Evolutionary conservation across 257 asterid genomes (phyloP), one percentile per base, ranked within the genome.

Genomic region (Avicennia marina): DNA sequence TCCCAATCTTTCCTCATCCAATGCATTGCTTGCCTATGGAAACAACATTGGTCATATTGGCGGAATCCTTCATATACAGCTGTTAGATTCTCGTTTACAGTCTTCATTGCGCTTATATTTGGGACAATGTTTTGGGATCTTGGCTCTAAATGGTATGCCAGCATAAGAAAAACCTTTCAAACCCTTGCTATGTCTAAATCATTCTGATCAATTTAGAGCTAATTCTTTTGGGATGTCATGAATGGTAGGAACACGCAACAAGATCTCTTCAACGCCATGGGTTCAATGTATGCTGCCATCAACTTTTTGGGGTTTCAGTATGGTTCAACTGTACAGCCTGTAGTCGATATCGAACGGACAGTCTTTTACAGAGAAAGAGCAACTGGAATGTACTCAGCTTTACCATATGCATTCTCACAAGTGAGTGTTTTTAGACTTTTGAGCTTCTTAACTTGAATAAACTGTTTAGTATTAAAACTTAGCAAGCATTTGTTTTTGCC

Each of bases 71-170:
- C 89, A 62, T 84, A 84, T 55, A 76, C 94, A 0, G 94, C 95
- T 1, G 84, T 83, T 4, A 72, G 89, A 69, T 78, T 86, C 17
- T 2, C 72, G 49, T 87, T 83, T 77, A 84, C 95, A 33, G 53
- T 75, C 8, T 17, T 74, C 71, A 79, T 84, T 12, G 88, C 90
- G 46, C 45, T 86, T 52, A 61, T 71, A 10, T 86, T 86, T 19
- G 94, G 95, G 33, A 73, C 94, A 22, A 79, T 87, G 71, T 87
- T 87, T 47, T 84, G 95, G 94, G 79, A 84, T 31, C 86, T 87
- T n/a, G 95, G 90, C 43, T 48, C 77, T 8, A 77, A 57, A 71
- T 72, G 71, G 94, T 81, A 76, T 68, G 80, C 62, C 11, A 1
- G 7, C 41, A 6, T 16, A 5, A 24, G 4, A 27, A 24, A 4